Evolutionary conservation across 352 stramenopile species (phyloP).

Genomic region (Phytopythium litorale): DNA sequence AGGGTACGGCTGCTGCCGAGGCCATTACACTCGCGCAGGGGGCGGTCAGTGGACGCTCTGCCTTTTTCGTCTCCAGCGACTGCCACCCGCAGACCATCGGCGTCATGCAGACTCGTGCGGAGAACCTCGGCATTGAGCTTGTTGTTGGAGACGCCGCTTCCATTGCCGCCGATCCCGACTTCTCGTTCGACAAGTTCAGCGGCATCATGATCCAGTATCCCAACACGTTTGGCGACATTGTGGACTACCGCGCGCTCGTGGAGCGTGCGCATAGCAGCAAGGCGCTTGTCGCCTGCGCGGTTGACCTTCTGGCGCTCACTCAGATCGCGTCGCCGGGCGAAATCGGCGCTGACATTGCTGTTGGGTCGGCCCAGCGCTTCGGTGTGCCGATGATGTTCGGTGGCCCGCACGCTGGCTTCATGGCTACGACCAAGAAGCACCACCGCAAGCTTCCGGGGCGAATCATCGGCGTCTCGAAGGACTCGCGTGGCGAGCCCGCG

Average conservation of each 20-base stretch:
- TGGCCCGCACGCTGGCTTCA: conserved; percentile 97
- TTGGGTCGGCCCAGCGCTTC: conserved; percentile 98
- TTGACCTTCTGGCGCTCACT: conserved; percentile 95
- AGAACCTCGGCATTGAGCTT: conserved; percentile 91
- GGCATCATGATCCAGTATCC: conserved; percentile 99
- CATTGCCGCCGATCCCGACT: conserved; percentile 56
- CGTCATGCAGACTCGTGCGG: conserved; percentile 92
- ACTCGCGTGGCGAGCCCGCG: conserved; percentile 93
- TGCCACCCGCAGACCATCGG: conserved; percentile 91
- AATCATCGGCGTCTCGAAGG: conserved; percentile 98
- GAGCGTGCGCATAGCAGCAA: conserved; percentile 77
- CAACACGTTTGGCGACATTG: conserved; percentile 95
- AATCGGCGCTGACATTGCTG: conserved; percentile 96
- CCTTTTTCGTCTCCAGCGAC: conserved; percentile 96
- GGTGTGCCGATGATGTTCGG: conserved; percentile 99
- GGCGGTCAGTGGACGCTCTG: conserved; percentile 89
- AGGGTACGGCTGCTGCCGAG: conserved; percentile 98
- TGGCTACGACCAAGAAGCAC: conserved; percentile 96
- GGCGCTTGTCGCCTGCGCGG: conserved; percentile 94
- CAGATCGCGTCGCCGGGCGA: conserved; percentile 93
- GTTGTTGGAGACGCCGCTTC: conserved; percentile 83
- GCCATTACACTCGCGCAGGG: conserved; percentile 97
- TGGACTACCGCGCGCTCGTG: conserved; percentile 92
- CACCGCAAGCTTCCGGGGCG: conserved; percentile 96
- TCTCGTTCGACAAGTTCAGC: conserved; percentile 90